Evolutionary conservation across 306 rosid genomes (phyloP).

Genomic region (Lathyrus aphaca): DNA sequence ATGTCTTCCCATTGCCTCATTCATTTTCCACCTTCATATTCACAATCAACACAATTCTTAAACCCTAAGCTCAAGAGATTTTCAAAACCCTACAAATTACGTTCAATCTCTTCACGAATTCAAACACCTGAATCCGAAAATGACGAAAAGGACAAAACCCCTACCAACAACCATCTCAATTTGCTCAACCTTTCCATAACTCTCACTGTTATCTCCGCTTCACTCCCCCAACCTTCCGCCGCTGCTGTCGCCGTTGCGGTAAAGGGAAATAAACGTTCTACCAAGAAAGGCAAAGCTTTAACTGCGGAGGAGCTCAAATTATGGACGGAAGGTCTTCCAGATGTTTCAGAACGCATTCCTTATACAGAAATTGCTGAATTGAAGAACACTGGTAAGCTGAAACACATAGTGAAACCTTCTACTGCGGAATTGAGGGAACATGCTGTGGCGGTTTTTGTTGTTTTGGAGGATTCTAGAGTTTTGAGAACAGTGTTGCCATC

Average conservation of each 20-base stretch:
- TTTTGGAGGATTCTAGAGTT: conserved; percentile 81
- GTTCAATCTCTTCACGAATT: conserved; percentile 54
- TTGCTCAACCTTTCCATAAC: conserved; percentile 70
- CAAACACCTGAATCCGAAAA: conserved; percentile 39
- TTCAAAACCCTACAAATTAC: conserved; percentile 33
- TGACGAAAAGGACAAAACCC: conserved; percentile 30
- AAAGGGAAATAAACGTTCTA: conserved; percentile 58
- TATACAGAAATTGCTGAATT: conserved; percentile 66
- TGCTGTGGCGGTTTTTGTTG: conserved; percentile 64
- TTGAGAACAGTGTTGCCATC: conserved; percentile 76
- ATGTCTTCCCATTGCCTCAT: conserved; percentile 66
- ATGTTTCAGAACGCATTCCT: conserved; percentile 74
- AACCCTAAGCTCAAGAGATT: conserved; percentile 42
- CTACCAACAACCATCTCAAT: conserved; percentile 40
- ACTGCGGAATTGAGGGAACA: conserved; percentile 47
- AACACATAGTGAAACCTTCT: conserved; percentile 70
- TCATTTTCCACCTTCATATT: conserved; percentile 35
- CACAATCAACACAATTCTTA: conserved; percentile 18
- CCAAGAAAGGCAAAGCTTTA: conserved; percentile 64
- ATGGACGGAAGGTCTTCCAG: conserved; percentile 78
- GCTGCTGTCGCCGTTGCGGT: conserved; percentile 42
- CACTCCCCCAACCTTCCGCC: conserved; percentile 53
- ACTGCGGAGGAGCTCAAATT: conserved; percentile 70
- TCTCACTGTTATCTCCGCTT: conserved; percentile 72
- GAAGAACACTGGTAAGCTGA: conserved; percentile 62